Evolutionary conservation across 2,329 filamentous ascomycete species (phyloP).

Genomic region (Trichoderma semiorbis): DNA sequence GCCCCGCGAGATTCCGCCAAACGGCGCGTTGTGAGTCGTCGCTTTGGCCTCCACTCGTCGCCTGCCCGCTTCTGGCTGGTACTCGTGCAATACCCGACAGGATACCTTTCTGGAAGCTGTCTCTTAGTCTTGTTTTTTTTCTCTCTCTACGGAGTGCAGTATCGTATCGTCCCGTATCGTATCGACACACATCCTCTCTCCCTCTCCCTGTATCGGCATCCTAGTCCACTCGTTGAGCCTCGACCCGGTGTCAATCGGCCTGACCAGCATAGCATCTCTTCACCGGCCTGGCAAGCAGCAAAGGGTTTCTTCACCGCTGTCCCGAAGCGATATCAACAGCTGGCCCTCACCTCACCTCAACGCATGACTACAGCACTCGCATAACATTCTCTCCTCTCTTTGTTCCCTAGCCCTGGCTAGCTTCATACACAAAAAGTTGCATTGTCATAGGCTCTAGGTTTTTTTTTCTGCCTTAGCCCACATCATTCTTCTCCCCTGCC

Average conservation of each 20-base stretch:
- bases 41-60: conserved; percentile 18
- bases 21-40: conserved; percentile 25
- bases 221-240: conserved; percentile 16
- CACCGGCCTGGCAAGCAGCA: background rate
- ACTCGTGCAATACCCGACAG: conserved; percentile 6
- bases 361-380: background rate
- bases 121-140: conserved; percentile 16
- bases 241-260: background rate
- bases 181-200: background rate
- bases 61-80: conserved; percentile 15
- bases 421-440: background rate
- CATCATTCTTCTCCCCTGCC: conserved; percentile 24
- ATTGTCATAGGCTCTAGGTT: background rate
- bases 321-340: background rate
- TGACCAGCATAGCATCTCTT: background rate
- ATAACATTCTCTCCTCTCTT: background rate
- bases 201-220: conserved; percentile 1
- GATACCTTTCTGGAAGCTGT: conserved; percentile 13
- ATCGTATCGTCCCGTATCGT: background rate
- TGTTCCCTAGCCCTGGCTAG: background rate
- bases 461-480: background rate
- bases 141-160: conserved; percentile 5
- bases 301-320: conserved; percentile 9
- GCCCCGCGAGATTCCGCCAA: conserved; percentile 20
- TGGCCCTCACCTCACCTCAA: background rate